phyloP scores from a whole-genome alignment of 129 eudicot species.

The Arctium lappa region DNA sequence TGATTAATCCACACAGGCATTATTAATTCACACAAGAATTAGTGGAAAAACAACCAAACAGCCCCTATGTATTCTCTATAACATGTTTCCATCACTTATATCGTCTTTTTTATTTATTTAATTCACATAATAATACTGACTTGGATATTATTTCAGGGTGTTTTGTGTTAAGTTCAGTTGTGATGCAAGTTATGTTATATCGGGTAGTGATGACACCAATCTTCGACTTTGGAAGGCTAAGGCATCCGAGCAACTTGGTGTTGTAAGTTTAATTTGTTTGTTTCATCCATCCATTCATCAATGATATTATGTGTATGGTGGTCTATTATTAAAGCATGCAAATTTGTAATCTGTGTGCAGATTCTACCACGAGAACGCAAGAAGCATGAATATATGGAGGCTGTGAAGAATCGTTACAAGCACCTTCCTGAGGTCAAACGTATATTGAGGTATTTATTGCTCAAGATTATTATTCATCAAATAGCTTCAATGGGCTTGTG shows the following conservation, averaged over 20 bases:
- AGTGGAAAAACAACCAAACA: not conserved
- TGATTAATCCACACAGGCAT: not conserved
- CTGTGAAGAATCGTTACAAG: conserved; percentile 91
- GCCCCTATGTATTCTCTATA: not conserved
- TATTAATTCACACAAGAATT: not conserved
- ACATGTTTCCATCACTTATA: not conserved
- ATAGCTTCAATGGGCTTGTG: not conserved
- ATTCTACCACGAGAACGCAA: conserved; percentile 91
- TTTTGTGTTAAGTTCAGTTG: conserved; percentile 85
- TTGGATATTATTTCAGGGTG: conserved; percentile 44
- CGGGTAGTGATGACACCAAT: conserved; percentile 96
- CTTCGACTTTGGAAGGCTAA: conserved; percentile 99
- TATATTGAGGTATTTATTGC: conserved; percentile 55
- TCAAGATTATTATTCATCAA: not conserved
- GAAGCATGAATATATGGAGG: conserved; percentile 82
- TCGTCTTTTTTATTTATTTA: not conserved
- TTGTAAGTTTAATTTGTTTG: conserved; percentile 42
- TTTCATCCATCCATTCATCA: not conserved
- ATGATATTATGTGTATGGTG: not conserved
- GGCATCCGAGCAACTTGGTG: conserved; percentile 96
- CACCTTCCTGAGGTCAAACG: conserved; percentile 95
- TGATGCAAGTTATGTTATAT: conserved; percentile 86
- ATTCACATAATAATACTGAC: not conserved
- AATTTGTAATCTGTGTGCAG: conserved; percentile 34
- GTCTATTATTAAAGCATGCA: not conserved